Evolutionary conservation across 2,329 filamentous ascomycete genomes (phyloP), one percentile per base, ranked within the genome.

Genomic region (Alternaria ethzedia): DNA sequence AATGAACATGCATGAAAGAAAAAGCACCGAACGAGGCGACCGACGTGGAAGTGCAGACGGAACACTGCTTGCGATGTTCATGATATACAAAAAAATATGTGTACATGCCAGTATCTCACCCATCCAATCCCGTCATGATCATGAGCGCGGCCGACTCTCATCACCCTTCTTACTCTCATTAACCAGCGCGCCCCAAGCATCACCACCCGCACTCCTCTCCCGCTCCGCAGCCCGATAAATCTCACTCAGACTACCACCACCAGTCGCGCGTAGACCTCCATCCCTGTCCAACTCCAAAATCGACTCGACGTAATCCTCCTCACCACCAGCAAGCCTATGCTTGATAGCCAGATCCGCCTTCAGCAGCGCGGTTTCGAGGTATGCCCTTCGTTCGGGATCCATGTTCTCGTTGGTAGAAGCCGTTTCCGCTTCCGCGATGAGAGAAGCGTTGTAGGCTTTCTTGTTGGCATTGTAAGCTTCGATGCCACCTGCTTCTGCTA

Each of bases 321-420:
- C 30, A 15, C 70, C 68, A 20, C 63, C 64, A 6, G 63, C 46
- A 13, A 61, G 46, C 41, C 58, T 70, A 6, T 70, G 69, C 52
- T 65, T 69, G 23, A 72, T 71, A 5, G 68, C 68, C 11, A 62
- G 43, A 11, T 72, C 64, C 1, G 73, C 70, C 63, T 73, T 75
- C 15, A 62, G 54, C 15, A 76, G 68, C 1, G 70, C 70, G 3
- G 17, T 54, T 52, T 69, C 56, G 5, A 71, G 59, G 47, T 64
- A 73, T 13, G 30, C 41, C 30, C 69, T 68, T 54, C 59, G 59
- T 28, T 64, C 55, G 9, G 62, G 56, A 10, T 67, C 60, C 3
- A 74, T n/a, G 2, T 36, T 52, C 26, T 61, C 30, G 21, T 73
- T 69, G 9, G 63, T 63, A 6, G 65, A 63, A 6, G 71, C 74